Conservation (phyloP, 1,284 basidiomycete species). For the Coniferiporia sulphurascens region DNA sequence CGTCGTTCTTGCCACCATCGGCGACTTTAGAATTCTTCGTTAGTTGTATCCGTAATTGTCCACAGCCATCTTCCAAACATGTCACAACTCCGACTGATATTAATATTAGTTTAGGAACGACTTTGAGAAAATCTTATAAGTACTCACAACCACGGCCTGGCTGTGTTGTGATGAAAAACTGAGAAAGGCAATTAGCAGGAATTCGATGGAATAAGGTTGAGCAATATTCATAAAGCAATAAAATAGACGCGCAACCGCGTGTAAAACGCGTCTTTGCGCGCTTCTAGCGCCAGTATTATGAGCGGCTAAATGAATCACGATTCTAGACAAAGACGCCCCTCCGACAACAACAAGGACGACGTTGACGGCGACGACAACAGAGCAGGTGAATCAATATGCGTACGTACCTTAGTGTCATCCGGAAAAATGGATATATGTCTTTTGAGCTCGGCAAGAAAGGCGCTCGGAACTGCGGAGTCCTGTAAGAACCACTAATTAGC, state of each 20-base stretch:
- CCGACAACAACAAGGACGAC: background rate
- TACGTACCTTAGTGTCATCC: conserved; percentile 16
- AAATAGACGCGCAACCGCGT: background rate
- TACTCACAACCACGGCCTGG: conserved; percentile 40
- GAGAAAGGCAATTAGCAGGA: background rate
- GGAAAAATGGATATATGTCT: conserved; percentile 13
- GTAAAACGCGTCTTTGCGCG: background rate
- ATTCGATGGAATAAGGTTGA: background rate
- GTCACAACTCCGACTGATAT: conserved; percentile 36
- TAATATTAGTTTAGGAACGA: conserved; percentile 11
- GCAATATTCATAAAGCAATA: background rate
- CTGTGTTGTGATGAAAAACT: conserved; percentile 28
- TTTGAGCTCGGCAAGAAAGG: conserved; percentile 17
- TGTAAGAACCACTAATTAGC: background rate
- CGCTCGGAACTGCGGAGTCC: conserved; percentile 8
- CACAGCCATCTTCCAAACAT: conserved; percentile 43
- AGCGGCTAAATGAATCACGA: background rate
- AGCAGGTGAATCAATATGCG: background rate
- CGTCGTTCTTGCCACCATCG: conserved; percentile 38
- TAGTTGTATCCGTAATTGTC: conserved; percentile 30
- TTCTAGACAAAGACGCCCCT: background rate
- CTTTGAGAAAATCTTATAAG: background rate
- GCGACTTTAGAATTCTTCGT: conserved; percentile 23
- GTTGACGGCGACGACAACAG: background rate
- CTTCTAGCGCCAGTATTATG: too few relatives aligned